A percentile compares a stretch with the other conserved stretches of the same genome.
Conservation (phyloP, 2,329 filamentous ascomycete species). For the Aspergillus sp. region DNA sequence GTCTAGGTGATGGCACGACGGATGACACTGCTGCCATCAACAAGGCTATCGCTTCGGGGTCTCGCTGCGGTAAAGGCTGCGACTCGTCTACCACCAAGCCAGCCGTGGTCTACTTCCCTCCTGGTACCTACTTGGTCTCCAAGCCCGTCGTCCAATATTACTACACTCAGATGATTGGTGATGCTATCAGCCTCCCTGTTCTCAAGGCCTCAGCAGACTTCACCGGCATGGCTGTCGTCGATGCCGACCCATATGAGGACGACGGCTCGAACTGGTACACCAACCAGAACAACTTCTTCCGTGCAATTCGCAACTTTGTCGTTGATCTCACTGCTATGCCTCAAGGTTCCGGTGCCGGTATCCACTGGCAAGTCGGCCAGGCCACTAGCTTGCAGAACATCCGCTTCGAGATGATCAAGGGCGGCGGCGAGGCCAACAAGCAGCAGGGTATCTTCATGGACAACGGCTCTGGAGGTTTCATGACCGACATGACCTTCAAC, state of each 20-base stretch:
- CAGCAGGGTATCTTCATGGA: slow-evolving; percentile 83
- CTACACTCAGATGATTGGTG: slow-evolving; percentile 90
- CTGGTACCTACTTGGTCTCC: slow-evolving; percentile 81
- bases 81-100: slow-evolving; percentile 82
- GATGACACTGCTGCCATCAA: slow-evolving; percentile 93
- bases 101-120: slow-evolving; percentile 86
- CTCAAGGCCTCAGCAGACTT: slow-evolving; percentile 75
- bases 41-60: slow-evolving; percentile 71
- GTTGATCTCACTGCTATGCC: slow-evolving; percentile 72
- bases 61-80: slow-evolving; percentile 77
- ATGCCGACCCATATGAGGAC: slow-evolving; percentile 77
- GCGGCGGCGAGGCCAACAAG: slow-evolving; percentile 62
- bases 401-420: slow-evolving; percentile 73
- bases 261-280: slow-evolving; percentile 71
- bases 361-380: slow-evolving; percentile 86
- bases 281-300: slow-evolving; percentile 82
- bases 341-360: slow-evolving; percentile 62
- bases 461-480: slow-evolving; percentile 80
- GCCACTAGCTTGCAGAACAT: slow-evolving; percentile 80
- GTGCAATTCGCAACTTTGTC: slow-evolving; percentile 77
- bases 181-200: slow-evolving; percentile 69
- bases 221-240: slow-evolving; percentile 81
- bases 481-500: slow-evolving; percentile 80
- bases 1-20: slow-evolving; percentile 60
- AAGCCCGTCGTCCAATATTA: slow-evolving; percentile 80